phyloP scores from a whole-genome alignment of 148 eudicot species.

The Silene latifolia region DNA sequence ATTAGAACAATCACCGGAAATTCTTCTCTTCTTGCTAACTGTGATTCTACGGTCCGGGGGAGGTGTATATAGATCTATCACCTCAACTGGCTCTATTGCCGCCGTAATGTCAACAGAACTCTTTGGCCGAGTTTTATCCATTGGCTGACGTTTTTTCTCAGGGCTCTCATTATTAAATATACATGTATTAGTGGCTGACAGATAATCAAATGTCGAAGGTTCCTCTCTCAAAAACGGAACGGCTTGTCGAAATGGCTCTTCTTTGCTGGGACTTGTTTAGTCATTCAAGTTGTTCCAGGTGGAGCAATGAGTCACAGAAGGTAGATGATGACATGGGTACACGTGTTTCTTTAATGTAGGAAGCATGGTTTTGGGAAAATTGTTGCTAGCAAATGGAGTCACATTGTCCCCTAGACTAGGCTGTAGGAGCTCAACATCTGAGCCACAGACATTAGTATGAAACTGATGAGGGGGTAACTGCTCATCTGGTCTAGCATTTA shows the following conservation, averaged over 20 bases:
- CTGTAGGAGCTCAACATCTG: background rate
- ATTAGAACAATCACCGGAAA: constrained; percentile 31
- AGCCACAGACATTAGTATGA: constrained; percentile 12
- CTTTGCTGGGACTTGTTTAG: background rate
- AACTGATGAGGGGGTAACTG: constrained; percentile 13
- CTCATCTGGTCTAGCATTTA: constrained; percentile 4
- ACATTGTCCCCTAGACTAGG: background rate
- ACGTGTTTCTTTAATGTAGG: constrained; percentile 15
- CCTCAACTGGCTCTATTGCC: constrained; percentile 37
- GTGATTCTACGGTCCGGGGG: constrained; percentile 41
- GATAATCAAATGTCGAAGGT: constrained; percentile 7
- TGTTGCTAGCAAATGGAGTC: background rate
- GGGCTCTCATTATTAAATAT: constrained; percentile 22
- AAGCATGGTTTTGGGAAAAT: background rate
- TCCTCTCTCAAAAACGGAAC: background rate
- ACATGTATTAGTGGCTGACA: constrained; percentile 10
- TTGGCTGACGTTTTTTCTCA: constrained; percentile 17
- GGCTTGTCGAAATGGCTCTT: constrained; percentile 3
- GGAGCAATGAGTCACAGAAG: background rate
- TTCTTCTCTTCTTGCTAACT: constrained; percentile 51
- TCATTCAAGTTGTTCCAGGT: background rate
- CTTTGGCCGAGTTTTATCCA: background rate
- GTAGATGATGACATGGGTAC: background rate
- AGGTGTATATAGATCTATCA: constrained; percentile 74
- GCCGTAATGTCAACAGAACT: constrained; percentile 2